phyloP scores from a whole-genome alignment of 2,329 filamentous ascomycete species.

The Cadophora luteo-olivacea region DNA sequence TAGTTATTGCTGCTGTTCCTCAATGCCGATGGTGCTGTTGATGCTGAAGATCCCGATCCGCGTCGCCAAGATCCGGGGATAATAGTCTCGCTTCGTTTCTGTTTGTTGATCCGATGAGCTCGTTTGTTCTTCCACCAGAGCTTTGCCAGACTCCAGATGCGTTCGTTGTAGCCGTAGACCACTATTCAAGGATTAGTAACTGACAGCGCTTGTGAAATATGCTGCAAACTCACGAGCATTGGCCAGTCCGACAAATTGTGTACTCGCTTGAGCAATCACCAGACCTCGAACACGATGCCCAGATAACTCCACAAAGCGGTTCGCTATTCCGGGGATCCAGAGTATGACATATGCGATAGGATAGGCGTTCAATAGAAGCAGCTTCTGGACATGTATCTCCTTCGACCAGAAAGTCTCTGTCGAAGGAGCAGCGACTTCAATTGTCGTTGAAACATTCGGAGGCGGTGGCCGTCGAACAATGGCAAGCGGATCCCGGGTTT shows the following conservation, averaged over 20 bases:
- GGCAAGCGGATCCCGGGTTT: slow-evolving; percentile 28
- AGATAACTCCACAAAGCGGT: slow-evolving; percentile 39
- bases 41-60: background rate
- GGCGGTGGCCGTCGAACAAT: slow-evolving; percentile 23
- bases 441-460: background rate
- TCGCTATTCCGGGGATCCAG: slow-evolving; percentile 49
- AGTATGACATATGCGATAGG: slow-evolving; percentile 48
- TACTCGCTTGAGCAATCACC: slow-evolving; percentile 45
- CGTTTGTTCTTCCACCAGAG: slow-evolving; percentile 25
- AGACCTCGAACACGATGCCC: slow-evolving; percentile 42
- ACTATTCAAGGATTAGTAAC: slow-evolving; percentile 25
- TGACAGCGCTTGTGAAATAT: no score
- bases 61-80: background rate
- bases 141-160: slow-evolving; percentile 20
- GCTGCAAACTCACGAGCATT: slow-evolving; percentile 40
- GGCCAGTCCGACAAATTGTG: slow-evolving; percentile 48
- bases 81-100: background rate
- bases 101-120: background rate
- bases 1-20: background rate
- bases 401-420: background rate
- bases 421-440: background rate
- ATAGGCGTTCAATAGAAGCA: slow-evolving; percentile 49
- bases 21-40: background rate
- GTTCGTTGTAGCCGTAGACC: slow-evolving; percentile 49
- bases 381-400: slow-evolving; percentile 34